Evolutionary conservation across 257 asterid genomes (phyloP).

Genomic region (Scutellaria barbata): DNA sequence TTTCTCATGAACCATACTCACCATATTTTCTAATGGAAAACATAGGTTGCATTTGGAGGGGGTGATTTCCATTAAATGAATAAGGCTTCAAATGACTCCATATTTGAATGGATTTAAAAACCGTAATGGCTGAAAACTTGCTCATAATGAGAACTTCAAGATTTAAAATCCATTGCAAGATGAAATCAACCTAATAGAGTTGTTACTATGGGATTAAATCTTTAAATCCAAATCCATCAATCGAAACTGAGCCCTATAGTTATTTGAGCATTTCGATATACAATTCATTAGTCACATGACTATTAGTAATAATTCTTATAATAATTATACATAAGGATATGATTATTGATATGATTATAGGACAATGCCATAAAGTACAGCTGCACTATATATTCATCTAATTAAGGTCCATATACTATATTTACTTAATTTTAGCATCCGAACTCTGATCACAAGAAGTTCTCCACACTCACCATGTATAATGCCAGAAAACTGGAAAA

Average conservation of each 20-base stretch:
- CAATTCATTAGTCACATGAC: too few species aligned
- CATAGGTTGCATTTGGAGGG: neutral
- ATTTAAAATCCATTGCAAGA: neutral
- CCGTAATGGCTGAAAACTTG: neutral
- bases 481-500: neutral
- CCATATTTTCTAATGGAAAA: neutral
- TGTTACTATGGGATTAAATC: neutral
- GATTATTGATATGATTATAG: neutral
- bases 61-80: too few species aligned
- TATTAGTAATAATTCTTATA: neutral
- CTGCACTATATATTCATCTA: slow-evolving; percentile 12
- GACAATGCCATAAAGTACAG: neutral
- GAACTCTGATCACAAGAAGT: neutral
- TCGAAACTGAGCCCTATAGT: neutral
- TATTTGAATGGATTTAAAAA: too few species aligned
- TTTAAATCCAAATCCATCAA: neutral
- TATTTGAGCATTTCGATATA: neutral
- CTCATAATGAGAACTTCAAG: neutral
- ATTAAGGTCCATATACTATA: neutral
- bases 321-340: neutral
- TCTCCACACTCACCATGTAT: neutral
- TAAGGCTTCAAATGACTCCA: too few species aligned
- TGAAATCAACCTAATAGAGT: neutral
- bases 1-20: neutral
- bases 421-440: neutral